Conservation (phyloP, 345 rosid species). For the Leavenworthia alabamica region DNA sequence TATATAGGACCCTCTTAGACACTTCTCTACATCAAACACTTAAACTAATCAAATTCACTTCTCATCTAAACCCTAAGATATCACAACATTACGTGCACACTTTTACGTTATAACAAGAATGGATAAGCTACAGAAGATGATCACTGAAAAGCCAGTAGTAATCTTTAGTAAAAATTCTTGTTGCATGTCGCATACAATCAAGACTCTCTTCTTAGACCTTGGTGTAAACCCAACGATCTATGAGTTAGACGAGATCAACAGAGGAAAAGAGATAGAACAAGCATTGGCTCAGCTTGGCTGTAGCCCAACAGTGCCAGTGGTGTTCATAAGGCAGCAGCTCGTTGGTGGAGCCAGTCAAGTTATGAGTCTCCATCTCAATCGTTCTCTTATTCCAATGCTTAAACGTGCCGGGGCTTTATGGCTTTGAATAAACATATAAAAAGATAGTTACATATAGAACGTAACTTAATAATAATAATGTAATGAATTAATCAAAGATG, state of each 20-base stretch:
- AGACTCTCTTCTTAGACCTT: constrained; percentile 49
- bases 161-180: constrained; percentile 71
- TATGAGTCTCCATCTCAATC: constrained; percentile 74
- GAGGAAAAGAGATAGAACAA: constrained; percentile 65
- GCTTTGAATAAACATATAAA: constrained; percentile 34
- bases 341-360: constrained; percentile 73
- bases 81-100: neutral
- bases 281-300: constrained; percentile 55
- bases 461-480: neutral
- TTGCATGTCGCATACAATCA: constrained; percentile 68
- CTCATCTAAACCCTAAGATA: neutral
- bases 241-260: constrained; percentile 54
- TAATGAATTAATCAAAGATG: neutral
- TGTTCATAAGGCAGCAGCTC: constrained; percentile 68
- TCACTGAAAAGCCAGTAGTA: constrained; percentile 62
- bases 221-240: constrained; percentile 57
- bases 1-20: constrained; percentile 1
- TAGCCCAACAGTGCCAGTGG: constrained; percentile 51
- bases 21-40: constrained; percentile 1
- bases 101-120: constrained; percentile 21
- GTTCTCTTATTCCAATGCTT: constrained; percentile 60
- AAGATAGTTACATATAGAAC: neutral
- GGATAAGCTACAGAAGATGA: constrained; percentile 50
- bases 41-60: constrained; percentile 15
- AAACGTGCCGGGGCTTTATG: constrained; percentile 59